Evolutionary conservation across 1,284 basidiomycete species (phyloP), one percentile per base, ranked within the genome.

Genomic region (Ceratobasidium sp.): DNA sequence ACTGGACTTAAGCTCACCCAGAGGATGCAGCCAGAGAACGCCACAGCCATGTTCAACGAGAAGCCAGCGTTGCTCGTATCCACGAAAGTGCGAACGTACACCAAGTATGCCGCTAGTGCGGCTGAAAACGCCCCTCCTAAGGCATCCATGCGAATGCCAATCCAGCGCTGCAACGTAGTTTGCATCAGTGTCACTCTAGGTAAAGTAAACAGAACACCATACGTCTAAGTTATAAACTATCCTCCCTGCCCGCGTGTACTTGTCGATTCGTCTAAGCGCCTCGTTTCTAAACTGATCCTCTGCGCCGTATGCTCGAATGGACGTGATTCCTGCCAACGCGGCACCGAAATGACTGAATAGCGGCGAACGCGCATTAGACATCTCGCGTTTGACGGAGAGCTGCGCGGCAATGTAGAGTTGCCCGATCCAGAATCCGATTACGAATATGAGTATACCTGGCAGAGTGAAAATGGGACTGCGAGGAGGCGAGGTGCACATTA

Each of bases 351-450:
- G 35, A n/a, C 59, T 72, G 73, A 91, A 84, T 5, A 92, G 86
- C 0, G 91, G 91, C 3, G 88, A 84, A 74, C 85, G 86, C 8
- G 88, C 86, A 79, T 91, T 91, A 46, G 86, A 88, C 88, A 89
- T 89, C 32, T 55, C 47, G 23, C 89, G 85, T 78, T 93, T 94
- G 57, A 93, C 89, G 14, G 89, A 87, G 30, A 93, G 82, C 79
- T 94, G 92, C 18, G 89, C 88, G 77, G 87, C 87, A 77, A 93
- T 91, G 76, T 84, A 85, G 23, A 84, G 76, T 76, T 83, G 79
- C 32, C 83, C 87, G 38, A 85, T 80, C 79, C 82, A 81, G 7
- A 79, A 83, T 26, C 87, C 88, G 7, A 87, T 21, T 2, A 80
- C 76, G 11, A 83, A 82, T 28, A 89, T 81, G 71, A 80, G 16